Base-by-base conservation (phyloP, 139 green algal genomes). In the Pleodorina starrii region DNA sequence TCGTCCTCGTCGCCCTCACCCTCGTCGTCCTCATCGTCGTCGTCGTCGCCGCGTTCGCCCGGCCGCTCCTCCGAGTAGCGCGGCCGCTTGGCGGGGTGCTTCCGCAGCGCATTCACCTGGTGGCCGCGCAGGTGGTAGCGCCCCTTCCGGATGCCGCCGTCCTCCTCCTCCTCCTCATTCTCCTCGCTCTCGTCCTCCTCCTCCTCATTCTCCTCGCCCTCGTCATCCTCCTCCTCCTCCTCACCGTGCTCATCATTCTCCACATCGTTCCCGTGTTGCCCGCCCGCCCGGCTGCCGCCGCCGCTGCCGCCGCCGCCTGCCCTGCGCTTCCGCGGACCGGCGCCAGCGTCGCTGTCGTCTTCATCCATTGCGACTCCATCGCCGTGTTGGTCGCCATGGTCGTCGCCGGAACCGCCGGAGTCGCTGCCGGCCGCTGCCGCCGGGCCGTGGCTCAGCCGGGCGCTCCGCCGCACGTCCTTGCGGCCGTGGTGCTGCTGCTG, bases 1-100 rank as follows among this genome's bases (percentile, higher is more conserved):
- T 87, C 72, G 32, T 87, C 90, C 21, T 59, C 72, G 44, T 85
- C 88, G 32, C 91, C 83, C 42, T 91, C 89, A 21, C 90, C 90
- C 48, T 84, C 86, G 50, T 82, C 76, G 12, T 91, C 91, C 14
- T 90, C 74, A 35, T 86, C 87, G 42, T 89, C 79, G 43, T 89
- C 89, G 16, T 73, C 84, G 25, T 17, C 46, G 1, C 50, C 6
- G 10, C 77, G 77, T 29, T 69, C 76, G 35, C 78, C 78, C 19
- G 46, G 29, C 48, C n/a, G 36, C 17, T 73, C 79, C 0, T 75
- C 79, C 2, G 32, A 38, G 79, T 76, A 86, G 10, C 79, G 79
- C 1, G 79, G 40, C 40, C 79, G 79, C 42, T 86, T 86, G 4
- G 79, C 57, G 0, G 79, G 79, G 23, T 54, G 38, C 36, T 16